Evolutionary conservation across 2,329 filamentous ascomycete genomes (phyloP).

Genomic region (Verticillium alfalfae): DNA sequence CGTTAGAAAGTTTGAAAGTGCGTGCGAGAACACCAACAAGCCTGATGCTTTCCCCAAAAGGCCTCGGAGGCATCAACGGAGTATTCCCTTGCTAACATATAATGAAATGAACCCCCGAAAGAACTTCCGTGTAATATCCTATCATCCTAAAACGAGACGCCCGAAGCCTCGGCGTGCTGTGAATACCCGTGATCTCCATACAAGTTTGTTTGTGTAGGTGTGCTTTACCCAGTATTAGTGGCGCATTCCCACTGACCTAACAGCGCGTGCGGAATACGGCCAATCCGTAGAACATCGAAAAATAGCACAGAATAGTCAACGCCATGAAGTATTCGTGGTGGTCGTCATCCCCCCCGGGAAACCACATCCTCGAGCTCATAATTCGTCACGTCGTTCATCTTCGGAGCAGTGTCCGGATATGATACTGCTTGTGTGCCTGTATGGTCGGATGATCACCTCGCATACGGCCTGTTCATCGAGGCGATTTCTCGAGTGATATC

Average conservation of each 20-base stretch:
- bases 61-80: neutral
- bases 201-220: no score
- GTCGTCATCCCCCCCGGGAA: neutral
- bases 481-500: conserved; percentile 87
- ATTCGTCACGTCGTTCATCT: neutral
- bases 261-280: no score
- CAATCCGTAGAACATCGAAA: no score
- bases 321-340: neutral
- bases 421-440: neutral
- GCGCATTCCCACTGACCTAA: no score
- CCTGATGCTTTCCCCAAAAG: neutral
- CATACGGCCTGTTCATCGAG: conserved; percentile 92
- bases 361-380: neutral
- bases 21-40: neutral
- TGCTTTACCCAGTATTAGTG: no score
- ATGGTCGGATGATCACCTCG: conserved; percentile 42
- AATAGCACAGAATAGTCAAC: neutral
- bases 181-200: neutral
- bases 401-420: neutral
- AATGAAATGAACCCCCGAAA: neutral
- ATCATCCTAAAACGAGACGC: neutral
- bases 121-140: neutral
- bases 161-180: neutral
- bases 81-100: neutral
- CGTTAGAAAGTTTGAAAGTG: neutral